Evolutionary conservation across 2,329 filamentous ascomycete genomes (phyloP), one percentile per base, ranked within the genome.

Genomic region (Beauveria asiatica): DNA sequence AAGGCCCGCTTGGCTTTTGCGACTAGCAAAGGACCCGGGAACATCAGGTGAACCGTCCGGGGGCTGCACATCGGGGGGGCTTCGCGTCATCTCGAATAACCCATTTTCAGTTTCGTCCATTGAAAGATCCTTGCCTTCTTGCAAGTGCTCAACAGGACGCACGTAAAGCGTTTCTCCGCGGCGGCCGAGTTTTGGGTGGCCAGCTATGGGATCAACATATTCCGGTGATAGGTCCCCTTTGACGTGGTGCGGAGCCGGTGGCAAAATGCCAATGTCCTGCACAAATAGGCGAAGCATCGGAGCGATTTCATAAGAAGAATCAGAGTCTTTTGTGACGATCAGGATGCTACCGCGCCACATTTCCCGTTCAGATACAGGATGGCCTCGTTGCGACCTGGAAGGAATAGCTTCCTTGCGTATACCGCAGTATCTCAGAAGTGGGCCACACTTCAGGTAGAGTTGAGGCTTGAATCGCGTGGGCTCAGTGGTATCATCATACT

Each of bases 311-410:
- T 97, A 96, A 0, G 88, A 89, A 2, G 93, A 97, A 45, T 88
- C 83, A 2, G 84, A 81, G 69, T 99, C 93, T 57, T 86, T 82
- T 0, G 94, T 97, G 23, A 99, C 92, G 67, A 99, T 96, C 90
- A 99, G 92, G 61, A 97, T 82, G 62, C 86, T 95, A 5, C 94
- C 94, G 71, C 92, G 85, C 94, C 94, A 99, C 21, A 93, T 85
- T 67, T 96, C 90, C 56, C 85, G 83, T 48, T 90, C 86, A 0
- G 69, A 58, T 13, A 69, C 60, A 1, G 68, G 65, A 64, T 59
- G 65, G 13, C 65, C 61, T 23, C 64, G 68, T 45, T 66, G 68
- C 7, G 68, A 53, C 56, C 69, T 66, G 7, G 63, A 69, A 0
- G 76, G 68, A 52, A 75, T 68, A 67, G 78, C 76, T 73, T 96